These are phyloP conservation scores for Talaromyces amestolkiae DNA, from an alignment of 2,329 filamentous ascomycete genomes.

Conservation along the genomic window DNA sequence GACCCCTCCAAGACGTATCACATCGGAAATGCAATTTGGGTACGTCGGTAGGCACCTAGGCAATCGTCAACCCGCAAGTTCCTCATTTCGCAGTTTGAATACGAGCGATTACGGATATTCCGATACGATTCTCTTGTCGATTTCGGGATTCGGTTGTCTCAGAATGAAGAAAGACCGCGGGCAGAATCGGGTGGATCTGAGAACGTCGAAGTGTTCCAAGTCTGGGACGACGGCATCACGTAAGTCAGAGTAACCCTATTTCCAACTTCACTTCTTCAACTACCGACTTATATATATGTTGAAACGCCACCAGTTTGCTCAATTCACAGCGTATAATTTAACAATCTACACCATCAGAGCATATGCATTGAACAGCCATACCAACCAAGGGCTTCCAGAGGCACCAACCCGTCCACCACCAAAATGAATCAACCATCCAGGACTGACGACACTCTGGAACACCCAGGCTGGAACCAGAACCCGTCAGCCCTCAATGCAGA, in stretches of 20 bases:
- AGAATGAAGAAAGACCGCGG: not conserved
- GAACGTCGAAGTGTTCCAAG: not conserved
- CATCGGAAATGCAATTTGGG: not conserved
- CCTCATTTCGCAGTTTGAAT: not conserved
- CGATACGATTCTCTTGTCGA: not conserved
- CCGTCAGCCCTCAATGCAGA: constrained; percentile 58
- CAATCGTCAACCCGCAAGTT: not conserved
- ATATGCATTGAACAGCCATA: not conserved
- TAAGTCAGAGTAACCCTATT: not conserved
- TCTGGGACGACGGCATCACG: not conserved
- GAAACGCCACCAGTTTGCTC: not conserved
- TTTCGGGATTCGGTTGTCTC: not conserved
- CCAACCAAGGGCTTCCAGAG: not conserved
- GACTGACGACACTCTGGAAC: constrained; percentile 54
- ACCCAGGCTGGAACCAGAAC: constrained; percentile 61
- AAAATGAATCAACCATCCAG: constrained; percentile 65
- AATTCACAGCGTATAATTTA: not conserved
- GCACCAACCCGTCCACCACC: not conserved
- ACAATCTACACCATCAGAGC: not conserved
- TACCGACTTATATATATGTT: not conserved
- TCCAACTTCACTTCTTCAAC: not conserved
- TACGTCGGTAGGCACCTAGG: not conserved
- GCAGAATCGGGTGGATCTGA: constrained; percentile 13
- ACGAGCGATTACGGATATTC: not conserved
- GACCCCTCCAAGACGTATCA: not conserved